A percentile compares a stretch with the other conserved stretches of the same genome.
Evolutionary conservation across 768 basidiomycete genomes (phyloP).

Genomic region (Trametes villosa): DNA sequence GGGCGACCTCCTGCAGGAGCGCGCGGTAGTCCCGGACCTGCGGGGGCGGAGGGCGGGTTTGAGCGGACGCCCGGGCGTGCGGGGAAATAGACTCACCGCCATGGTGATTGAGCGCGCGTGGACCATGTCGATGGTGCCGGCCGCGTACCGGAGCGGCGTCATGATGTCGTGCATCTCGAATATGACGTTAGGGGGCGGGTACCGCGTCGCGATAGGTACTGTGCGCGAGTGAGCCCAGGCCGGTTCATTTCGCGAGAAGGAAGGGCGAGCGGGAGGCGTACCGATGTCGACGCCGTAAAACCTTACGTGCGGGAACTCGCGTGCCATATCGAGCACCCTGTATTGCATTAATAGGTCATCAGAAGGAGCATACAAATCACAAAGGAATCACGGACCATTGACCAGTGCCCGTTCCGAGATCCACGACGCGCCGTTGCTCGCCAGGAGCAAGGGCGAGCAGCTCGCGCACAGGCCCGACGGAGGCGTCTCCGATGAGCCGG

Average conservation of each 20-base stretch:
- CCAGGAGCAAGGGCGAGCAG: conserved; percentile 47
- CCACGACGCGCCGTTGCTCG: conserved; percentile 59
- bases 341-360: conserved; percentile 7
- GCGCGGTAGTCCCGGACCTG: conserved; percentile 60
- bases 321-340: conserved; percentile 80
- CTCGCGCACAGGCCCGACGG: conserved; percentile 61
- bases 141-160: conserved; percentile 51
- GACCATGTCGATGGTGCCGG: conserved; percentile 65
- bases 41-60: background rate
- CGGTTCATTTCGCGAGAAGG: conserved; percentile 19
- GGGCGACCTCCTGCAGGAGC: conserved; percentile 59
- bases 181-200: conserved; percentile 60
- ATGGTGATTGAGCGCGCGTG: conserved; percentile 65
- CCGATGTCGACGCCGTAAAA: conserved; percentile 82
- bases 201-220: conserved; percentile 76
- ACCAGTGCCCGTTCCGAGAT: conserved; percentile 79
- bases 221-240: background rate
- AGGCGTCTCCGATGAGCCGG: conserved; percentile 57
- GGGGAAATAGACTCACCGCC: conserved; percentile 49
- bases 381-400: conserved; percentile 51
- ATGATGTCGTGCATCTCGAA: conserved; percentile 74
- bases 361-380: conserved; percentile 3
- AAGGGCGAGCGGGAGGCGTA: conserved; percentile 41
- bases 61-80: conserved; percentile 21
- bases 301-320: conserved; percentile 60